A percentile compares a stretch with the other conserved stretches of the same genome.
Evolutionary conservation across 129 eudicot species (phyloP).

Genomic region (Kitagawia praeruptora): DNA sequence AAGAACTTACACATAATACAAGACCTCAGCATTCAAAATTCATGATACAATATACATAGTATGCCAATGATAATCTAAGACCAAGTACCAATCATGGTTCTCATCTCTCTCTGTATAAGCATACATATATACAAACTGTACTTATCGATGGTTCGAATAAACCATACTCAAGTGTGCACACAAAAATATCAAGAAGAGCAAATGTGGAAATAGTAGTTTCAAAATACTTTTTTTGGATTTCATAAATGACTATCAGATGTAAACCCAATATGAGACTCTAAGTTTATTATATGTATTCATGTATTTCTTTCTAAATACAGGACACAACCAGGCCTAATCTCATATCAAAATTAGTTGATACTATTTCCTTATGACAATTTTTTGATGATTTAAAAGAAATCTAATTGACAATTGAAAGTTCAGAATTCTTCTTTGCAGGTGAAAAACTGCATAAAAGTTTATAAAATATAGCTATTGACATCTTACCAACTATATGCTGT

Average conservation of each 20-base stretch:
- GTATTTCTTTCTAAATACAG: background rate
- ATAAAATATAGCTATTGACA: background rate
- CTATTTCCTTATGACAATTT: background rate
- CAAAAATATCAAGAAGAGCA: background rate
- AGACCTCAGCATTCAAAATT: background rate
- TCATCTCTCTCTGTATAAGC: background rate
- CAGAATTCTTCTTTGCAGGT: background rate
- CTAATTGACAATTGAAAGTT: background rate
- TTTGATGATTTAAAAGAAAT: background rate
- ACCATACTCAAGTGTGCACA: background rate
- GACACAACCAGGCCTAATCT: background rate
- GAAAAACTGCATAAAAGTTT: background rate
- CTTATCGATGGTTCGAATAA: background rate
- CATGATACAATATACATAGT: background rate
- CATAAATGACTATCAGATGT: background rate
- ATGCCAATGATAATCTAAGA: background rate
- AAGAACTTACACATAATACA: background rate
- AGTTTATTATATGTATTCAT: background rate
- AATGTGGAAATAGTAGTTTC: background rate
- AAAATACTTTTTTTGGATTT: background rate
- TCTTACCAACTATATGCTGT: background rate
- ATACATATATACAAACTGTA: background rate
- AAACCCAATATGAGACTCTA: background rate
- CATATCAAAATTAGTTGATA: background rate
- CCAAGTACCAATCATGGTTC: background rate